phyloP scores from a whole-genome alignment of 106 monocot species.

The Hemerocallis citrina region DNA sequence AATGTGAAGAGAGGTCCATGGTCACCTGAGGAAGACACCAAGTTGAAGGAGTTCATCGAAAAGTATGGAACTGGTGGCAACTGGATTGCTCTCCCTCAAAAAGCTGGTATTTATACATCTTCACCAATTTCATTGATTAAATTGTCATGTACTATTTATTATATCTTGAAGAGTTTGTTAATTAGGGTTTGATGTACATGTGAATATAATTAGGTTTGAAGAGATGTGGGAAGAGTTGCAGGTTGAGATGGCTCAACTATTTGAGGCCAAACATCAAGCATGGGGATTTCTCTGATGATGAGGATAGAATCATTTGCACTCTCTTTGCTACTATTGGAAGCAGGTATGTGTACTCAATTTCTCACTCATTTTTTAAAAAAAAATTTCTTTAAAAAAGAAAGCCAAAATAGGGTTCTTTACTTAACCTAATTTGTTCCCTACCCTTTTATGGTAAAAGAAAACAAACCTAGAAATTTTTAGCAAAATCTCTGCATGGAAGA shows the following conservation, averaged over 20 bases:
- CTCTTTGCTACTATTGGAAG: slow-evolving; percentile 73
- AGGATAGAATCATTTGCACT: slow-evolving; percentile 64
- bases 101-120: slow-evolving; percentile 39
- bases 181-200: not conserved
- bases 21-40: slow-evolving; percentile 79
- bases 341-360: too few species aligned
- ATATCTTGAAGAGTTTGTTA: not conserved
- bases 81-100: slow-evolving; percentile 88
- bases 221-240: slow-evolving; percentile 96
- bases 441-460: not conserved
- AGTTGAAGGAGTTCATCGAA: slow-evolving; percentile 78
- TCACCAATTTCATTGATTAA: not conserved
- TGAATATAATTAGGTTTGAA: slow-evolving; percentile 49
- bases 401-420: slow-evolving; percentile 6
- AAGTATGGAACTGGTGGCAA: slow-evolving; percentile 81
- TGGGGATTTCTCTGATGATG: slow-evolving; percentile 64
- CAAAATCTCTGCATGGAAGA: not conserved
- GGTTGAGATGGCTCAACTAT: slow-evolving; percentile 79
- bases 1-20: slow-evolving; percentile 89
- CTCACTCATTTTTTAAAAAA: too few species aligned
- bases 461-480: not conserved
- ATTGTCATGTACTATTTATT: not conserved
- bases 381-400: too few species aligned
- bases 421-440: not conserved
- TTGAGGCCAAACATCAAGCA: slow-evolving; percentile 80